These are phyloP conservation scores for Dichomitus squalens DNA, from an alignment of 1,284 basidiomycete species.

Conservation along the genomic window DNA sequence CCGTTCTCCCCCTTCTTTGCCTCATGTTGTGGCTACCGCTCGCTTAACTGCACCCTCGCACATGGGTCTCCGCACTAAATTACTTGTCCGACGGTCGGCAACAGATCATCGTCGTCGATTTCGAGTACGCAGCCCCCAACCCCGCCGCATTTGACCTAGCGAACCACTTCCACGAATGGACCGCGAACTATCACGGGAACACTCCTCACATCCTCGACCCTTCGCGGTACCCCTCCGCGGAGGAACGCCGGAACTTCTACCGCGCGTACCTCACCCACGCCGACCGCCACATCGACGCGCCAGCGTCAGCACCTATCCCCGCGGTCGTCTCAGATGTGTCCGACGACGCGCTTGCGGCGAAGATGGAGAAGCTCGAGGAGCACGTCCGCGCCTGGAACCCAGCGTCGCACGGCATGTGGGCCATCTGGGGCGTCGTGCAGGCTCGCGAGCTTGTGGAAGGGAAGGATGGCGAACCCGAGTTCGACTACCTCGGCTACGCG, in stretches of 20 bases:
- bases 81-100: neutral
- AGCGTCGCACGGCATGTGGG: constrained; percentile 88
- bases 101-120: constrained; percentile 92
- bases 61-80: constrained; percentile 9
- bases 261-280: constrained; percentile 72
- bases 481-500: constrained; percentile 79
- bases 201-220: constrained; percentile 76
- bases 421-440: constrained; percentile 90
- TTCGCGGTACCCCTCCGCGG: constrained; percentile 71
- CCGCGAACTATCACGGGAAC: constrained; percentile 81
- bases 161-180: constrained; percentile 97
- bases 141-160: constrained; percentile 91
- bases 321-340: constrained; percentile 26
- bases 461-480: constrained; percentile 62
- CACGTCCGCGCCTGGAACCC: constrained; percentile 88
- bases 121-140: constrained; percentile 92
- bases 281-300: constrained; percentile 16
- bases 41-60: neutral
- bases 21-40: neutral
- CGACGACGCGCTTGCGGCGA: constrained; percentile 38
- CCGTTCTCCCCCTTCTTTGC: constrained; percentile 2
- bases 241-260: constrained; percentile 83
- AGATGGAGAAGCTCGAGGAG: constrained; percentile 59
- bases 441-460: constrained; percentile 79
- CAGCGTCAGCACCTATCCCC: constrained; percentile 18